These are phyloP conservation scores for Triadica sebifera DNA, from an alignment of 345 rosid species.

Conservation along the genomic window DNA sequence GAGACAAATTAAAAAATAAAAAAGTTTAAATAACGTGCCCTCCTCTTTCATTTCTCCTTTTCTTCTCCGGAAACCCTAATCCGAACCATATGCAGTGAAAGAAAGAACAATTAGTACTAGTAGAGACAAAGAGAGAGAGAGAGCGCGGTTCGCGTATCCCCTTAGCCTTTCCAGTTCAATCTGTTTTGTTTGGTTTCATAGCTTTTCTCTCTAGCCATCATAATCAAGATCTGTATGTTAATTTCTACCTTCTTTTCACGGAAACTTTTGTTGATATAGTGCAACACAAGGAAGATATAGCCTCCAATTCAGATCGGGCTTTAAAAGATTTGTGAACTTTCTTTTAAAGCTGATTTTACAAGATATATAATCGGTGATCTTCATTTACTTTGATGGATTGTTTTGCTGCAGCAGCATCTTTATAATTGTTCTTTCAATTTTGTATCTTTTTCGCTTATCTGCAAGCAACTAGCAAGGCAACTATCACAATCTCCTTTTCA, in stretches of 20 bases:
- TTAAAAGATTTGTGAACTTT: conserved; percentile 21
- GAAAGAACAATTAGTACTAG: too few species aligned
- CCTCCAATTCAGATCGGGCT: conserved; percentile 25
- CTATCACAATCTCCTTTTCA: conserved; percentile 12
- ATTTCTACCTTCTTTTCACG: conserved; percentile 19
- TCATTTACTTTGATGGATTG: conserved; percentile 17
- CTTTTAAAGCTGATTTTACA: conserved; percentile 26
- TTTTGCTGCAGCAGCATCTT: conserved; percentile 17
- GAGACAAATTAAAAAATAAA: background rate
- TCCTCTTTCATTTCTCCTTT: conserved; percentile 21
- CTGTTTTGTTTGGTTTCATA: conserved; percentile 3
- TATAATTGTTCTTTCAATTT: conserved; percentile 8
- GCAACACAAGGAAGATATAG: conserved; percentile 24
- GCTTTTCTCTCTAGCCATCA: conserved; percentile 4
- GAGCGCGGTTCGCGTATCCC: background rate
- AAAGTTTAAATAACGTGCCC: conserved; percentile 30
- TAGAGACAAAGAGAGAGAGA: background rate
- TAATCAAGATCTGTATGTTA: conserved; percentile 5
- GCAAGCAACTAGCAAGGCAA: background rate
- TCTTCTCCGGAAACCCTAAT: conserved; percentile 47
- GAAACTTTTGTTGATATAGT: conserved; percentile 17
- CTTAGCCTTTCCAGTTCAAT: background rate
- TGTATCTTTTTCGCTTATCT: background rate
- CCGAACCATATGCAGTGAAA: background rate
- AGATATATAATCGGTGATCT: conserved; percentile 13